Base-by-base conservation (phyloP, 768 basidiomycete species). In the Stropharia rugosoannulata region DNA sequence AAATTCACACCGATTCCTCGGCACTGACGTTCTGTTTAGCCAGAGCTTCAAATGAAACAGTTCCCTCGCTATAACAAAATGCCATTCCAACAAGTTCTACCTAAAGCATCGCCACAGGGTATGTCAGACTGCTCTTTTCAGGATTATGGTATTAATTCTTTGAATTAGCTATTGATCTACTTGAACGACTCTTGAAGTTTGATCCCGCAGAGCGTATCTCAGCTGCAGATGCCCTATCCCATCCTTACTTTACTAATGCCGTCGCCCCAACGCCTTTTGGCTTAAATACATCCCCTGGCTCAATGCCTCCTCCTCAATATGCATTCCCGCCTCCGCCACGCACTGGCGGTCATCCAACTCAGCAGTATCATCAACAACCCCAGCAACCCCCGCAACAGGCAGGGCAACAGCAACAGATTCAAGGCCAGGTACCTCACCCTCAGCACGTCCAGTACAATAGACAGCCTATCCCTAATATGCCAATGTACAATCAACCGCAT, bases 161-260 rank as follows among this genome's bases (percentile, higher is more conserved):
- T 29, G 29, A 61, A 78, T 13, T 49, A 83, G 96, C 96, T 19
- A 83, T 98, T 67, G 94, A 98, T 71, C 82, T 98, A 2, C 86
- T 99, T 42, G 97, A 98, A 70, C 86, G 88, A 46, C 84, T 98
- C 42, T 83, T 99, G 45, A 95, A 98, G 66, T 99, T 98, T 66
- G 97, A 98, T 66, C 97, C 97, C 1, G 80, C 87, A 27, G 89
- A 93, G 64, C 88, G 97, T 51, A 85, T 95, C 44, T 90, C 93
- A 11, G 96, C 96, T 22, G 86, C 87, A 9, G 91, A 98, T 43
- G 95, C 96, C 0, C 82, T 98, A 54, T 84, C 81, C 7, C 97
- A 99, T 64, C 91, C 93, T 0, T 98, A 98, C 71, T 97, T 98
- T 72, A 84, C 86, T 15, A 81, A 78, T 37, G 74, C 82, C 4